phyloP scores from a whole-genome alignment of 192 early-diverging fungal genomes.

The Entomortierella lignicola region DNA sequence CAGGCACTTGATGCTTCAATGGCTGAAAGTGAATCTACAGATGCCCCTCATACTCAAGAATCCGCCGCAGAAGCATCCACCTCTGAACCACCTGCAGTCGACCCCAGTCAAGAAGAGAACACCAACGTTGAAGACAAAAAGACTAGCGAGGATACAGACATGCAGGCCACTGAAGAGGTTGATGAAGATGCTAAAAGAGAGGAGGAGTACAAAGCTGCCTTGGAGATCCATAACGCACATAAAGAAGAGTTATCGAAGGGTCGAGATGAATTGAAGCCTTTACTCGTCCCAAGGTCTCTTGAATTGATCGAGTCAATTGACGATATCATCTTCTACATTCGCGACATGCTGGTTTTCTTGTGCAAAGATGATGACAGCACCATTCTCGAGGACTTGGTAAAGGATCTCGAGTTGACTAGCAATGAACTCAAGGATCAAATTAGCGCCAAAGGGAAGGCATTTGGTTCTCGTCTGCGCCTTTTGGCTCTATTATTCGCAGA shows the following conservation, averaged over 20 bases:
- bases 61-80: conserved; percentile 29
- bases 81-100: not conserved
- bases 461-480: conserved; percentile 66
- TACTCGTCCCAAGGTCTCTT: conserved; percentile 42
- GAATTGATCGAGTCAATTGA: conserved; percentile 65
- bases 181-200: conserved; percentile 53
- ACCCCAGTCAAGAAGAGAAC: not conserved
- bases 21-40: conserved; percentile 10
- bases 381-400: conserved; percentile 39
- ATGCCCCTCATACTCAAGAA: conserved; percentile 55
- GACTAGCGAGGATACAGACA: not conserved
- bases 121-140: not conserved
- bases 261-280: conserved; percentile 58
- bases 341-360: conserved; percentile 70
- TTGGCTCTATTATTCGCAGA: conserved; percentile 73
- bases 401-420: conserved; percentile 26
- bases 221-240: conserved; percentile 40
- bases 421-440: conserved; percentile 3
- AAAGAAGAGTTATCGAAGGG: conserved; percentile 53
- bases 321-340: conserved; percentile 73
- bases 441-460: conserved; percentile 29
- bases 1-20: conserved; percentile 30
- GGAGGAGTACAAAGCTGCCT: conserved; percentile 59
- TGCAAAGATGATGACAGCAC: conserved; percentile 59
- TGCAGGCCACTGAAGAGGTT: conserved; percentile 7